Evolutionary conservation across 768 basidiomycete species (phyloP).

Genomic region (Kwoniella pini): DNA sequence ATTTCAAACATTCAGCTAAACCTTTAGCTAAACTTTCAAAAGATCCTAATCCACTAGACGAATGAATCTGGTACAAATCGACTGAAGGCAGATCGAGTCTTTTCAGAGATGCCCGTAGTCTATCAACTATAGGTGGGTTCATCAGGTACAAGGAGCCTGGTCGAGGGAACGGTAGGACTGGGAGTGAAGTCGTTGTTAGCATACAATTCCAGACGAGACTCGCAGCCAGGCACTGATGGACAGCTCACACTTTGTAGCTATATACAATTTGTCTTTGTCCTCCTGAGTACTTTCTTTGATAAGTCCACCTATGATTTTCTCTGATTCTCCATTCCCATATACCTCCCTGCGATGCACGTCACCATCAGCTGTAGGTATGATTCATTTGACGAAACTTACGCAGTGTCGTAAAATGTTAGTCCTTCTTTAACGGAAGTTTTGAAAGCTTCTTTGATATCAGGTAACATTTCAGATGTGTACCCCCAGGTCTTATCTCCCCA

Average conservation of each 20-base stretch:
- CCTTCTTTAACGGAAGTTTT: slow-evolving; percentile 37
- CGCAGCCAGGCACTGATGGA: not conserved
- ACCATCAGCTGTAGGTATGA: not conserved
- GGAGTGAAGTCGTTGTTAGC: slow-evolving; percentile 30
- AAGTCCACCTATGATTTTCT: slow-evolving; percentile 47
- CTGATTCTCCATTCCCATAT: slow-evolving; percentile 48
- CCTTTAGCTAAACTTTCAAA: slow-evolving; percentile 41
- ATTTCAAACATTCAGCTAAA: slow-evolving; percentile 47
- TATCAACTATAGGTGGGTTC: slow-evolving; percentile 44
- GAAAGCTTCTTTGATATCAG: slow-evolving; percentile 46
- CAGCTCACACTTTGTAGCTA: slow-evolving; percentile 52
- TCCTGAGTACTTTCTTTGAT: slow-evolving; percentile 44
- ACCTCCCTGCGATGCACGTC: slow-evolving; percentile 32
- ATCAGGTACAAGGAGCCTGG: slow-evolving; percentile 24
- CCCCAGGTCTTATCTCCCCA: slow-evolving; percentile 44
- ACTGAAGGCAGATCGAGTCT: slow-evolving; percentile 29
- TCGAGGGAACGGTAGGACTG: slow-evolving; percentile 11
- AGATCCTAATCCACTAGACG: slow-evolving; percentile 37
- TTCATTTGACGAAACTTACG: slow-evolving; percentile 24
- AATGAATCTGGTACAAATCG: slow-evolving; percentile 38
- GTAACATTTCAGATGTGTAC: slow-evolving; percentile 32
- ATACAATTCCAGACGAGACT: not conserved
- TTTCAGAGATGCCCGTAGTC: slow-evolving; percentile 42
- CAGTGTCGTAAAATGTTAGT: slow-evolving; percentile 52
- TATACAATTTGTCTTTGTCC: slow-evolving; percentile 40